Base-by-base conservation (phyloP, 768 basidiomycete species). In the Sarcodon sp. region DNA sequence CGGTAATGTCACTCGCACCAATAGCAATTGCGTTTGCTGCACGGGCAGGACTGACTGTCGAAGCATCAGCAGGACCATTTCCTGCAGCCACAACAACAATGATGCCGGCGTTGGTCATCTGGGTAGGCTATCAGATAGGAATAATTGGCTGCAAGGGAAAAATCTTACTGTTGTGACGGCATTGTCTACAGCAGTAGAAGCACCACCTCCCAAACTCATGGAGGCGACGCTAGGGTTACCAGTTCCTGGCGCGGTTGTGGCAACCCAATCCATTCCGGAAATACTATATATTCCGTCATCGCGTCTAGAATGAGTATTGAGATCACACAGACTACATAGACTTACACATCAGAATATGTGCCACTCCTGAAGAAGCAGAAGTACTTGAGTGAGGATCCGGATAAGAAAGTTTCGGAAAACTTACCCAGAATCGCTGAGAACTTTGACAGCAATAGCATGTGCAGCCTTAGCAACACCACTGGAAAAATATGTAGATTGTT, bases 391-490 rank as follows among this genome's bases (percentile, higher is more conserved):
- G 4, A 44, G 7, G 16, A 13, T 10, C 21, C 21, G 21, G n/a
- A 6, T 7, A 13, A 41, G 9, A 6, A 27, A 11, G 11, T n/a
- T 33, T 5, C n/a, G 16, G 38, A 27, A 15, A 1, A 51, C 59
- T 10, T 47, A 66, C 59, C 67, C 68, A 21, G 44, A 41, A 47
- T 68, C 66, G 43, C 57, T 58, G 47, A 70, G 59, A 15, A 71
- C 69, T 52, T 71, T 72, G 47, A 72, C 68, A 3, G 69, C 67
- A 48, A 69, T 61, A 46, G 71, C 46, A 37, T 50, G 59, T 1
- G 64, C 67, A 12, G 44, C 48, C 54, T 66, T 61, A 0, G 60
- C 59, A 36, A 60, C 50, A 37, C 60, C 61, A 27, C 39, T 41
- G 27, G 8, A 16, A 27, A 41, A 4, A 13, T 8, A 13, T 13